Evolutionary conservation across 805 yeast species (phyloP).

Genomic region (Barnettozyma vustinii): DNA sequence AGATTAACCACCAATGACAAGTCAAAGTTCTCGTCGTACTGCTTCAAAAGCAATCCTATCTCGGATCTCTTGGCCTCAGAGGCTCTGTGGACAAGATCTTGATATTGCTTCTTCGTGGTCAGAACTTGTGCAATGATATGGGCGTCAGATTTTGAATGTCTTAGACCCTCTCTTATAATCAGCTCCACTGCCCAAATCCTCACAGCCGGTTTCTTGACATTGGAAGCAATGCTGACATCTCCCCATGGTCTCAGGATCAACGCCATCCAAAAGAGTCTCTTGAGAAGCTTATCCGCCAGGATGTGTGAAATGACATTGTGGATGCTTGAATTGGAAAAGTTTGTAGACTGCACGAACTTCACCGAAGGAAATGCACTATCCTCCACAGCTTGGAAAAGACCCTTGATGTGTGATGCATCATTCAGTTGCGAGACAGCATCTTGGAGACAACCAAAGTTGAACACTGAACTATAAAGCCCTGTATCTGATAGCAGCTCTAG

Average conservation of each 20-base stretch:
- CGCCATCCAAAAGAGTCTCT: slow-evolving; percentile 34
- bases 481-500: slow-evolving; percentile 51
- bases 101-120: slow-evolving; percentile 26
- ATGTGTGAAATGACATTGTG: neutral
- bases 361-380: slow-evolving; percentile 25
- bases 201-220: slow-evolving; percentile 32
- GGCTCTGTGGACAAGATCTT: slow-evolving; percentile 24
- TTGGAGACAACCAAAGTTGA: slow-evolving; percentile 32
- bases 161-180: slow-evolving; percentile 64
- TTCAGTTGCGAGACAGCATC: slow-evolving; percentile 20
- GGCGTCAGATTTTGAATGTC: slow-evolving; percentile 53
- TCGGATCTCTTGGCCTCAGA: slow-evolving; percentile 43
- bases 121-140: slow-evolving; percentile 45
- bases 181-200: slow-evolving; percentile 37
- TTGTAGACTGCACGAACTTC: slow-evolving; percentile 5
- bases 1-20: slow-evolving; percentile 31
- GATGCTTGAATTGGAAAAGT: slow-evolving; percentile 1
- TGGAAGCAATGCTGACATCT: slow-evolving; percentile 31
- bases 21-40: slow-evolving; percentile 48
- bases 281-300: slow-evolving; percentile 4
- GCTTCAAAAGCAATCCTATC: slow-evolving; percentile 54
- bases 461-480: slow-evolving; percentile 52
- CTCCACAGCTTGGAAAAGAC: slow-evolving; percentile 9
- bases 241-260: slow-evolving; percentile 48
- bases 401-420: slow-evolving; percentile 7